Percentiles rank a stretch among this genome's conserved stretches.
phyloP scores from a whole-genome alignment of 2,329 filamentous ascomycete species.

The Magnaporthiopsis poae region DNA sequence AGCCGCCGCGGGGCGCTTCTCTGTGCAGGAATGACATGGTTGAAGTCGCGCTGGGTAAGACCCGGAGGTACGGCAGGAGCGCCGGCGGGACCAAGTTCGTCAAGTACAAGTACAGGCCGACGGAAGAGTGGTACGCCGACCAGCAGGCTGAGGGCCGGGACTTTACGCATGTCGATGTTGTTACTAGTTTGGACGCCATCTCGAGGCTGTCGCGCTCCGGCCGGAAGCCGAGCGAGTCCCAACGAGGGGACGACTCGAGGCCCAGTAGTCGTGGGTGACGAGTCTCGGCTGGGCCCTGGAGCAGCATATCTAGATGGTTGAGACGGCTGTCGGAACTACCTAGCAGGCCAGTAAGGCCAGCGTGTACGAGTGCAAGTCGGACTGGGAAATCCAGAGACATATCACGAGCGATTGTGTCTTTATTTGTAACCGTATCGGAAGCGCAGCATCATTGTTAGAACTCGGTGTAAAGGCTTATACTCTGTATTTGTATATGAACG shows the following conservation, averaged over 20 bases:
- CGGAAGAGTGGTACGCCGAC: conserved; percentile 41
- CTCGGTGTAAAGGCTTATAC: too few relatives aligned
- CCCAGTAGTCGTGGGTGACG: not conserved
- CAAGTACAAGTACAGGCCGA: conserved; percentile 35
- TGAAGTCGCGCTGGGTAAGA: conserved; percentile 28
- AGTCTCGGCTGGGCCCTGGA: too few relatives aligned
- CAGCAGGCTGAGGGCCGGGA: conserved; percentile 37
- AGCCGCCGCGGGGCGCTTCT: conserved; percentile 13
- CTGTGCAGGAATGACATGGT: conserved; percentile 36
- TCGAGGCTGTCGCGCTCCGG: conserved; percentile 11
- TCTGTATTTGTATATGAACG: too few relatives aligned
- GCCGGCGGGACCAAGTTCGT: conserved; percentile 28
- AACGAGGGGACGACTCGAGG: not conserved
- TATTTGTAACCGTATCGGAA: too few relatives aligned
- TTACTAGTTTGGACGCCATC: conserved; percentile 34
- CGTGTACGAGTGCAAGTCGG: too few relatives aligned
- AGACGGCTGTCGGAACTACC: not conserved
- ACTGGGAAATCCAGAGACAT: too few relatives aligned
- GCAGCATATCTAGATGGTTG: not conserved
- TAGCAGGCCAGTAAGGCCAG: too few relatives aligned
- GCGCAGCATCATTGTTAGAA: too few relatives aligned
- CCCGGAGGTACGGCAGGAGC: conserved; percentile 16
- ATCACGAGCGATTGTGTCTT: too few relatives aligned
- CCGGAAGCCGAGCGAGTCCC: not conserved
- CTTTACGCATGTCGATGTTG: conserved; percentile 39